Evolutionary conservation across 805 yeast genomes (phyloP), one percentile per base, ranked within the genome.

Genomic region (Blastobotrys americana): DNA sequence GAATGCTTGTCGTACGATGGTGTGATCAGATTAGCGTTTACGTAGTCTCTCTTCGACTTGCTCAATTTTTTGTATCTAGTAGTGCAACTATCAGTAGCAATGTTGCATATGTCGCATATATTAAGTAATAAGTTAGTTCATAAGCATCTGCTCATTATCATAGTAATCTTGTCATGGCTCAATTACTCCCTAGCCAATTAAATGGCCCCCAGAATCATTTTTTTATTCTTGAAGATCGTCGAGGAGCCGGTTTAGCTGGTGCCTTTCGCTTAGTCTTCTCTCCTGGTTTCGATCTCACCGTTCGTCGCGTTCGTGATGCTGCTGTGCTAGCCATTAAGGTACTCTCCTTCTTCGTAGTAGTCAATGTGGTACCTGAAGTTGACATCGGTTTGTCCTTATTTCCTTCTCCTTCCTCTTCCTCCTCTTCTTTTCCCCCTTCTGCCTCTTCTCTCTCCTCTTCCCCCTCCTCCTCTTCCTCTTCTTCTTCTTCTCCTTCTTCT

Each of bases 381-480:
- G 17, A n/a, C 43, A 8, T 40, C 37, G 6, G 27, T 5, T 52
- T 38, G 31, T 43, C 52, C 18, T 44, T 37, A 25, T 43, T 44
- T 39, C 34, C 41, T 35, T 43, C 53, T 16, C 39, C 54, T 19
- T 47, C 38, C 4, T 48, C 50, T 22, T 47, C 52, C 19, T 45
- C 55, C 28, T 51, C 54, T 3, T 48, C 58, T 13, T 22, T 45
- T 21, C 50, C 38, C 31, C 27, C 25, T 15, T 39, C 40, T 2
- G 15, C 43, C 23, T 51, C 55, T 25, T 42, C 49, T 15, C 42
- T 51, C 44, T 43, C 44, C 31, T 47, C 55, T 20, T 42, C 49
- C 15, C 31, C 31, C 31, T 8, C 41, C 25, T 41, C 53, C 18
- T 38, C 54, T 19, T 45, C 38, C 6, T 47, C 50, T 22, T 47